These are phyloP conservation scores for Starmera amethionina DNA, from an alignment of 805 yeast genomes.

Conservation along the genomic window DNA sequence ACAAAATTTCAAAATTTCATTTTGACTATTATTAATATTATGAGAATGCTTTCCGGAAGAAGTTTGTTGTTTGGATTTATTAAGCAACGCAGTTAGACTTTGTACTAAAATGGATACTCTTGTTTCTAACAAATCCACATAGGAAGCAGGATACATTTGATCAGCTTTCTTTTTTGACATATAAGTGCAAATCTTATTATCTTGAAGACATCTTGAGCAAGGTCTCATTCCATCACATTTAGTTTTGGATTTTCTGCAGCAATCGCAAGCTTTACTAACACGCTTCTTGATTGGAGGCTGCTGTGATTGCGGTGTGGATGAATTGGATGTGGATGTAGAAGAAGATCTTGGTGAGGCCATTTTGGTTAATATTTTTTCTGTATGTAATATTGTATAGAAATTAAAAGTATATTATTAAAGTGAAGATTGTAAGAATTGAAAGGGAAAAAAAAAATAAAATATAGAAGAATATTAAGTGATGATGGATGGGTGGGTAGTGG, in stretches of 20 bases:
- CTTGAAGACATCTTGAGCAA: slow-evolving; percentile 40
- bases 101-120: slow-evolving; percentile 38
- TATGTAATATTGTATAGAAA: too few relatives aligned
- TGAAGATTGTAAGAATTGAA: too few relatives aligned
- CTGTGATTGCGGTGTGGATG: not conserved
- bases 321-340: not conserved
- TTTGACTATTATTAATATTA: not conserved
- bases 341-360: too few relatives aligned
- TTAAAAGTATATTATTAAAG: too few relatives aligned
- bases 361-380: too few relatives aligned
- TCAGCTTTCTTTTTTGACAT: slow-evolving; percentile 42
- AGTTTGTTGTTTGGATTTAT: slow-evolving; percentile 6
- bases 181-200: slow-evolving; percentile 48
- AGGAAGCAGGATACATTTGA: slow-evolving; percentile 33
- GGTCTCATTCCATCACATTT: slow-evolving; percentile 39
- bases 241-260: slow-evolving; percentile 34
- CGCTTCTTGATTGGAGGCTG: slow-evolving; percentile 17
- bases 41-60: too few relatives aligned
- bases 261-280: slow-evolving; percentile 35
- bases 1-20: slow-evolving; percentile 9
- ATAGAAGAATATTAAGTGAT: too few relatives aligned
- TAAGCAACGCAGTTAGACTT: slow-evolving; percentile 21
- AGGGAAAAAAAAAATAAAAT: too few relatives aligned
- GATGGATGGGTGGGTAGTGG: too few relatives aligned
- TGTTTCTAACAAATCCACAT: slow-evolving; percentile 40